These are phyloP conservation scores for Suhomyces kilbournensis DNA, from an alignment of 805 yeast genomes.

Conservation along the genomic window DNA sequence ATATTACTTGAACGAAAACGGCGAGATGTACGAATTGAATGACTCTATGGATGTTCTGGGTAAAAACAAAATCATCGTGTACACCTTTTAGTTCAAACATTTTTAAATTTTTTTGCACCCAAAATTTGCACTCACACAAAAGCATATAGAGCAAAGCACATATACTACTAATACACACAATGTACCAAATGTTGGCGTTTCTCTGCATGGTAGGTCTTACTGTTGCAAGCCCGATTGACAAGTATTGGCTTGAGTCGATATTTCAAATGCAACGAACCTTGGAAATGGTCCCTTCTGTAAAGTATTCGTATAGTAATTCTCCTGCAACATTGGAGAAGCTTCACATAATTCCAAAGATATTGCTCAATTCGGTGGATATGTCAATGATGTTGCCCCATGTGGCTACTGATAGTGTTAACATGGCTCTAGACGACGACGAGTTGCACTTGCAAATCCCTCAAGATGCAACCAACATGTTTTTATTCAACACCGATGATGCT, in stretches of 20 bases:
- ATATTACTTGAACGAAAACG: constrained; percentile 26
- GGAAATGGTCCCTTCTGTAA: not conserved
- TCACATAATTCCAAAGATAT: not conserved
- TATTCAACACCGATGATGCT: constrained; percentile 34
- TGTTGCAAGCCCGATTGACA: not conserved
- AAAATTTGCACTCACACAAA: not conserved
- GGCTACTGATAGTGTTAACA: not conserved
- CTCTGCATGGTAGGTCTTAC: not conserved
- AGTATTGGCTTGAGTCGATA: not conserved
- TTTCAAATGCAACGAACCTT: not conserved
- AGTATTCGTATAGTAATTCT: not conserved
- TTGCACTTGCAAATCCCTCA: constrained; percentile 24
- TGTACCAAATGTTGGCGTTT: too few species aligned
- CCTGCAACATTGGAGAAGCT: not conserved
- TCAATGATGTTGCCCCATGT: not conserved
- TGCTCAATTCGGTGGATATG: not conserved
- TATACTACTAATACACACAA: not conserved
- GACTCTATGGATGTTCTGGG: constrained; percentile 16
- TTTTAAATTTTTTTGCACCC: not conserved
- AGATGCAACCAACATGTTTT: constrained; percentile 31
- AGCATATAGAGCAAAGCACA: not conserved
- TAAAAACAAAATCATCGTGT: constrained; percentile 27
- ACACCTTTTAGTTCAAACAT: constrained; percentile 16
- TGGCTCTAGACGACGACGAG: constrained; percentile 4
- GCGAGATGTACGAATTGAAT: constrained; percentile 29